Evolutionary conservation across 164 flowering plant genomes (phyloP), one percentile per base, ranked within the genome.

Genomic region (Annona squamosa): DNA sequence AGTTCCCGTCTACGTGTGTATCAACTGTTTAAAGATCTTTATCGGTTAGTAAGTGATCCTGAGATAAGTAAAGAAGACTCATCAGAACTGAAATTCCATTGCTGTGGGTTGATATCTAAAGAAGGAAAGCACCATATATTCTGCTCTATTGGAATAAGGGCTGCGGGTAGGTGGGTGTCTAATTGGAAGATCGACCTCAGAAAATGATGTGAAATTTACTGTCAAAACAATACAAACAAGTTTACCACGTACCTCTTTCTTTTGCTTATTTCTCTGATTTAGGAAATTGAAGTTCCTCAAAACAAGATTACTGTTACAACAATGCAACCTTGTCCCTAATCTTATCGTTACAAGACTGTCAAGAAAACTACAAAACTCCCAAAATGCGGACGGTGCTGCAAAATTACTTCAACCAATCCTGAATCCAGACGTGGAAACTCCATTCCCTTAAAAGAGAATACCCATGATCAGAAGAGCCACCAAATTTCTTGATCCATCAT

Each of bases 381-480:
- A 18, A 26, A 19, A 69, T n/a, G 4, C 10, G 18, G 26, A 48
- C 12, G 59, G 5, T 42, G 6, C 48, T 3, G 61, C 19, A 18
- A 52, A 48, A 37, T 44, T 3, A 26, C 7, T 4, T 12, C n/a
- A 37, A 17, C 17, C 9, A 19, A 17, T n/a, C 62, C 45, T 52
- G 9, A 9, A 17, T 59, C n/a, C 46, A 48, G 48, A 48, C 42
- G 56, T 3, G 10, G 6, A 48, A 48, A 41, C 3, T 17, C 17
- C 26, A 46, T 41, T 48, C 17, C 46, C 26, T 13, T 18, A 17
- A 44, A 37, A 43, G 62, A 19, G 47, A 10, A 17, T 4, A 42
- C 48, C 75, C 75, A 63, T 48, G 63, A 52, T 72, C 10, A 13
- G 18, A 6, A 72, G 37, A 72, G 3, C 41, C 18, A 13, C 63